Evolutionary conservation across 495 filamentous ascomycete species (phyloP).

Genomic region (Annulohypoxylon nitens): DNA sequence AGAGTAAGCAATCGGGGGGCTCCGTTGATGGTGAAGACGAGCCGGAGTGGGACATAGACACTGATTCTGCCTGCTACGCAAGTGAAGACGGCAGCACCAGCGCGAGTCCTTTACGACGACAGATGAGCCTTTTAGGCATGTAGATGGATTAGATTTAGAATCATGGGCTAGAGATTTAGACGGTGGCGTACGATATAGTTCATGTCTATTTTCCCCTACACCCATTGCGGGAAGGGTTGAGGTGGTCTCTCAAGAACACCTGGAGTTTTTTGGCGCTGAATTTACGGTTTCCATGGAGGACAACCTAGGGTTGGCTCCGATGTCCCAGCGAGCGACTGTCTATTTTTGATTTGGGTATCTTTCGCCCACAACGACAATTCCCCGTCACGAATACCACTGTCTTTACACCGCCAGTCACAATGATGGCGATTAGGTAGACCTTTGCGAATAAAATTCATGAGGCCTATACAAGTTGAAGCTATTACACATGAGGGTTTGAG

Average conservation of each 20-base stretch:
- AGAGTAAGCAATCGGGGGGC: conserved; percentile 55
- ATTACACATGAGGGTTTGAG: background rate
- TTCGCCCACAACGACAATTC: background rate
- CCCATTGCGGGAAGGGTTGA: conserved; percentile 18
- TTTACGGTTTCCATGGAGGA: conserved; percentile 4
- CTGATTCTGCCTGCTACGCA: conserved; percentile 75
- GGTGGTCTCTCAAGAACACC: conserved; percentile 37
- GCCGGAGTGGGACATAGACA: conserved; percentile 84
- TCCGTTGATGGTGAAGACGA: conserved; percentile 63
- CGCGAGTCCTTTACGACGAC: conserved; percentile 75
- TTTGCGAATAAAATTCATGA: conserved; percentile 31
- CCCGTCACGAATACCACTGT: conserved; percentile 14
- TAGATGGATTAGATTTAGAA: conserved; percentile 53
- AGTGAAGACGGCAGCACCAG: conserved; percentile 71
- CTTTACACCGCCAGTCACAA: conserved; percentile 36
- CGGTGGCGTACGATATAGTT: conserved; percentile 24
- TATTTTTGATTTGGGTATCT: conserved; percentile 28
- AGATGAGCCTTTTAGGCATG: conserved; percentile 73
- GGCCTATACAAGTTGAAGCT: conserved; percentile 13
- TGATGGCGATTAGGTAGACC: conserved; percentile 39
- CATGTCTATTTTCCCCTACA: conserved; percentile 22
- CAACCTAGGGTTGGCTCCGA: conserved; percentile 19
- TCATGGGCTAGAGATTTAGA: conserved; percentile 39
- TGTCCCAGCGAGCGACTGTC: conserved; percentile 4
- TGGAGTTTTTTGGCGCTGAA: conserved; percentile 43